A percentile compares a stretch with the other conserved stretches of the same genome.
Evolutionary conservation across 148 eudicot genomes (phyloP).

Genomic region (Euryodendron excelsum): DNA sequence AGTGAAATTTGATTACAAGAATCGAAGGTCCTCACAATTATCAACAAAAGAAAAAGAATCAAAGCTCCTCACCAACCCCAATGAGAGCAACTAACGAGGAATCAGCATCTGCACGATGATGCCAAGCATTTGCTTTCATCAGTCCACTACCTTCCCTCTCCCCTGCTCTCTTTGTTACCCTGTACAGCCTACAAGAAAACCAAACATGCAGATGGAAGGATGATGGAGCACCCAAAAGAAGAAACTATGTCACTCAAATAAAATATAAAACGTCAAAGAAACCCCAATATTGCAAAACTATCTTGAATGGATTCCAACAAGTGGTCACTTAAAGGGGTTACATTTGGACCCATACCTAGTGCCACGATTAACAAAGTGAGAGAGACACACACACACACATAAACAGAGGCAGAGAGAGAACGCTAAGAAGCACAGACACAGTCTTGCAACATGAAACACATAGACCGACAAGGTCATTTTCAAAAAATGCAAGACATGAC

Average conservation of each 20-base stretch:
- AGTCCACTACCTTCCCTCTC: conserved; percentile 94
- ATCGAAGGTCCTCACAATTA: conserved; percentile 27
- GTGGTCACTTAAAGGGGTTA: not conserved
- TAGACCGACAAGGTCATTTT: too few species aligned
- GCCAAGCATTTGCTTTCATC: conserved; percentile 99
- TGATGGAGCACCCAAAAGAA: not conserved
- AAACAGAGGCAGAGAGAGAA: too few species aligned
- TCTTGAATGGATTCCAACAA: not conserved
- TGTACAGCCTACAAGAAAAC: conserved; percentile 57
- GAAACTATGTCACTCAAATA: not conserved
- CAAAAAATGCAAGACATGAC: too few species aligned
- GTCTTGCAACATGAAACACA: too few species aligned
- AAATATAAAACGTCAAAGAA: not conserved
- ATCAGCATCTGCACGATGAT: conserved; percentile 98
- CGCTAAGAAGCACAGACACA: too few species aligned
- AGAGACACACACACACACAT: too few species aligned
- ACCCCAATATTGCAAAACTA: not conserved
- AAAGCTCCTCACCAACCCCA: conserved; percentile 99
- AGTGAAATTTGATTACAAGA: conserved; percentile 5
- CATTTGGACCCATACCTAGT: not conserved
- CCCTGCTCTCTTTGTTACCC: conserved; percentile 92
- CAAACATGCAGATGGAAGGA: conserved; percentile 7
- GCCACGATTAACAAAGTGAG: not conserved
- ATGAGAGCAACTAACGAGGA: conserved; percentile 93
- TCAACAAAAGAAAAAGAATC: too few species aligned